Percentiles rank a stretch among this genome's conserved stretches.
These are phyloP conservation scores for Babesia caballi DNA, from an alignment of 169 alveolate genomes.

Conservation along the genomic window DNA sequence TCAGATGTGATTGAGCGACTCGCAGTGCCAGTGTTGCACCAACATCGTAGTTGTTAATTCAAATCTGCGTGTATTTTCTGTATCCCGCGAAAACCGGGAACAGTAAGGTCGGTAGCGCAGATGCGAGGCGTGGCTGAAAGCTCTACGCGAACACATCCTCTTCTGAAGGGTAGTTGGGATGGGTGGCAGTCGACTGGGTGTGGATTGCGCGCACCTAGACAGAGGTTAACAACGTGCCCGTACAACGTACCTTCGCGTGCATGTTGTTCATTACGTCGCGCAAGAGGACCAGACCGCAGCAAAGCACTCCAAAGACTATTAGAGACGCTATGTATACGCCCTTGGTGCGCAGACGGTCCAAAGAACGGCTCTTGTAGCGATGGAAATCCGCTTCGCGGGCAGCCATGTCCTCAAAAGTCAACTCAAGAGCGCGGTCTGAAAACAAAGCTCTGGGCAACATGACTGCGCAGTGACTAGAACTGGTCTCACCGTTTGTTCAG, in stretches of 20 bases:
- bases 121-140: no score
- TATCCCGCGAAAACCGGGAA: no score
- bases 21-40: no score
- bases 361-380: conserved; percentile 10
- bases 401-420: conserved; percentile 38
- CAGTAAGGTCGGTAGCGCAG: no score
- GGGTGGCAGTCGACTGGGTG: no score
- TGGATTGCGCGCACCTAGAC: no score
- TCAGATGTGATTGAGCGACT: no score
- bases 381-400: conserved; percentile 36
- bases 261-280: conserved; percentile 30
- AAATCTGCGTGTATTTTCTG: no score
- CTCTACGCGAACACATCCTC: no score
- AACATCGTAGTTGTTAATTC: no score
- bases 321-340: conserved; percentile 31
- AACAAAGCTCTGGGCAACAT: conserved; percentile 17
- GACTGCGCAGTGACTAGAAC: background rate
- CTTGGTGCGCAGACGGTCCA: background rate
- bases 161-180: no score
- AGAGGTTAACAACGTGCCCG: no score
- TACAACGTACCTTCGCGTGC: conserved; percentile 22
- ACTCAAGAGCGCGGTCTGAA: conserved; percentile 26
- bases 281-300: conserved; percentile 2
- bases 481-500: conserved; percentile 28
- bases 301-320: conserved; percentile 39